Base-by-base conservation (phyloP, 345 rosid species). In the Zanthoxylum bungeanum region DNA sequence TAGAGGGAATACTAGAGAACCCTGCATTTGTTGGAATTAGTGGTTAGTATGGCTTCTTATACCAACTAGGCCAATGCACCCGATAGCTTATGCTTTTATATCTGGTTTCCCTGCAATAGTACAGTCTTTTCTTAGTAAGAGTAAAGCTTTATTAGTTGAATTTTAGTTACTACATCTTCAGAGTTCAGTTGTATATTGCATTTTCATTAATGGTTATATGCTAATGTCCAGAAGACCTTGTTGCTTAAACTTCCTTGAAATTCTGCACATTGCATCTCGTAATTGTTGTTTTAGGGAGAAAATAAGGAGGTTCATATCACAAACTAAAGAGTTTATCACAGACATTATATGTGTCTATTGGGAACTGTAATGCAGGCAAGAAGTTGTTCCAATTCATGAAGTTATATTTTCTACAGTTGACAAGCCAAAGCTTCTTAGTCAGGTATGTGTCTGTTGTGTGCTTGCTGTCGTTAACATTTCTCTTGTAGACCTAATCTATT, bases 341-440 rank as follows among this genome's bases (percentile, higher is more conserved):
- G 25, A 36, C 4, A 25, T 55, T 52, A 8, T 50, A 5, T 51
- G 31, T 53, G 57, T 16, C 37, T 62, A 28, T 46, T 65, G 61
- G 66, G 40, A 70, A 69, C 64, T 57, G 28, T 69, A 67, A 51
- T 84, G 84, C 88, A 90, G 96, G 87, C 78, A 77, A 72, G 83
- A 78, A 58, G 34, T 46, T 58, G 49, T 81, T 60, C 88, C 84
- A 36, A 74, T 82, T 66, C 92, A 90, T 66, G 93, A 90, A 85
- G 88, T 90, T 50, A 82, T 85, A 72, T 88, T 90, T 84, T 90
- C 90, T 66, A 82, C 91, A 2, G 66, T 80, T 62, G 93, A 90
- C 81, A 88, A 82, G 74, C 93, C 91, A 40, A 90, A 90, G 84
- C 84, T 88, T 80, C 91, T 88, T 73, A 86, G 93, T 79, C 87